Evolutionary conservation across 371 early-diverging fungal genomes (phyloP).

Genomic region (Lichtheimia corymbifera): DNA sequence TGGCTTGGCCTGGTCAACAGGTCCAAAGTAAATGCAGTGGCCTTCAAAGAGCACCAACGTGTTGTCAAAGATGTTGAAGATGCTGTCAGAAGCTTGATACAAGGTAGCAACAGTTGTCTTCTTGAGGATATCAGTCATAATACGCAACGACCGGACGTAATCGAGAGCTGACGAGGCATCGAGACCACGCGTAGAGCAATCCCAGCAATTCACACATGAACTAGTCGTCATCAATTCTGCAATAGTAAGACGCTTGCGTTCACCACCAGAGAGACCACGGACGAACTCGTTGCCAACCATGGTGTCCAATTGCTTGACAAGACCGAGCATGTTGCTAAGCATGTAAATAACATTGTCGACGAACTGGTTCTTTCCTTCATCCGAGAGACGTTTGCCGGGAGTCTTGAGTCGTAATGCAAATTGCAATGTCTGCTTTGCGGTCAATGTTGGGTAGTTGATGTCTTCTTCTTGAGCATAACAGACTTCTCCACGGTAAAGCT

Average conservation of each 20-base stretch:
- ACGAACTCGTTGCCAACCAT: slow-evolving; percentile 81
- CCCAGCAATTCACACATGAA: slow-evolving; percentile 77
- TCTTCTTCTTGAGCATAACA: slow-evolving; percentile 56
- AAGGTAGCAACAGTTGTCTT: slow-evolving; percentile 62
- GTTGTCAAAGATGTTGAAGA: slow-evolving; percentile 77
- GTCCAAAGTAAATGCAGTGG: slow-evolving; percentile 74
- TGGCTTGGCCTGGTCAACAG: slow-evolving; percentile 54
- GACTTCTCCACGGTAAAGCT: slow-evolving; percentile 41
- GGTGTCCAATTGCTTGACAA: slow-evolving; percentile 72
- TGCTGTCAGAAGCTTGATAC: slow-evolving; percentile 74
- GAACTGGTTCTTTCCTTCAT: slow-evolving; percentile 20
- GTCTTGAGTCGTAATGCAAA: slow-evolving; percentile 53
- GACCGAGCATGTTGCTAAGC: slow-evolving; percentile 62
- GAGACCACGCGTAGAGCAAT: slow-evolving; percentile 86
- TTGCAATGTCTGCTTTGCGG: slow-evolving; percentile 49
- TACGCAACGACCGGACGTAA: slow-evolving; percentile 66
- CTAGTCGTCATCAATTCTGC: slow-evolving; percentile 82
- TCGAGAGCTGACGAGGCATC: slow-evolving; percentile 88
- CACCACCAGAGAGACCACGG: slow-evolving; percentile 85
- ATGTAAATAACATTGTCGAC: slow-evolving; percentile 35
- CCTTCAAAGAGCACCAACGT: slow-evolving; percentile 72
- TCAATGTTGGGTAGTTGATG: slow-evolving; percentile 40
- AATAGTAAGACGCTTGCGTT: slow-evolving; percentile 82
- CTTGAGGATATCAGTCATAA: slow-evolving; percentile 56
- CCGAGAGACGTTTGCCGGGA: slow-evolving; percentile 35